phyloP scores from a whole-genome alignment of 345 rosid species.

The Hibiscus trionum region DNA sequence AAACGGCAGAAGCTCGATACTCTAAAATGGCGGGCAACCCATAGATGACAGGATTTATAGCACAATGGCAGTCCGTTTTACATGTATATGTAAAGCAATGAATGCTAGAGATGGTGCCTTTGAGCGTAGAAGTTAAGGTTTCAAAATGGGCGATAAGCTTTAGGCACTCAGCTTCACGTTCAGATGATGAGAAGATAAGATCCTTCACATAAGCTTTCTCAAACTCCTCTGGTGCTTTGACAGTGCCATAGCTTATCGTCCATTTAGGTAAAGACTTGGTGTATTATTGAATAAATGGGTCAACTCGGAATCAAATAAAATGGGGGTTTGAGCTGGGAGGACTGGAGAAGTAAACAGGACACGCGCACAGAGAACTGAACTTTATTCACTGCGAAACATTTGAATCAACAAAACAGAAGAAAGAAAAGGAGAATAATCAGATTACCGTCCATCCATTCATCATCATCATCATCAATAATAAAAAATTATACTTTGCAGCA shows the following conservation, averaged over 20 bases:
- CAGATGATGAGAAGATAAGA: slow-evolving; percentile 47
- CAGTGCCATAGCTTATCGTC: slow-evolving; percentile 82
- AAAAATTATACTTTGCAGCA: background rate
- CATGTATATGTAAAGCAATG: slow-evolving; percentile 79
- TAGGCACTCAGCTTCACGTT: slow-evolving; percentile 76
- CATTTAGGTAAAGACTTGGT: slow-evolving; percentile 29
- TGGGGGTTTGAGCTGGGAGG: slow-evolving; percentile 10
- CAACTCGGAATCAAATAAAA: background rate
- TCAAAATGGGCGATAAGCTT: slow-evolving; percentile 66
- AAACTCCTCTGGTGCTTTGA: slow-evolving; percentile 91
- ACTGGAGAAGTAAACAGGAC: slow-evolving; percentile 99
- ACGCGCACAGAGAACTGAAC: slow-evolving; percentile 72
- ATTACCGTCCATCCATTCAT: background rate
- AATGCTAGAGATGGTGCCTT: slow-evolving; percentile 45
- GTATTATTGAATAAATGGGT: background rate
- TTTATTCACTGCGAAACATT: slow-evolving; percentile 27
- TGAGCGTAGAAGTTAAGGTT: no score
- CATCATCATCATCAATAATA: background rate
- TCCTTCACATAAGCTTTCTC: slow-evolving; percentile 88
- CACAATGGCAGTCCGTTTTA: slow-evolving; percentile 24
- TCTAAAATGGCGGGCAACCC: slow-evolving; percentile 75
- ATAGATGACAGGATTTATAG: slow-evolving; percentile 57
- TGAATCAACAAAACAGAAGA: background rate
- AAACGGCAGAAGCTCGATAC: slow-evolving; percentile 11
- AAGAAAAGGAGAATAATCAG: background rate